These are phyloP conservation scores for Teratosphaeria epicoccoides DNA, from an alignment of 2,329 filamentous ascomycete species.

Conservation along the genomic window DNA sequence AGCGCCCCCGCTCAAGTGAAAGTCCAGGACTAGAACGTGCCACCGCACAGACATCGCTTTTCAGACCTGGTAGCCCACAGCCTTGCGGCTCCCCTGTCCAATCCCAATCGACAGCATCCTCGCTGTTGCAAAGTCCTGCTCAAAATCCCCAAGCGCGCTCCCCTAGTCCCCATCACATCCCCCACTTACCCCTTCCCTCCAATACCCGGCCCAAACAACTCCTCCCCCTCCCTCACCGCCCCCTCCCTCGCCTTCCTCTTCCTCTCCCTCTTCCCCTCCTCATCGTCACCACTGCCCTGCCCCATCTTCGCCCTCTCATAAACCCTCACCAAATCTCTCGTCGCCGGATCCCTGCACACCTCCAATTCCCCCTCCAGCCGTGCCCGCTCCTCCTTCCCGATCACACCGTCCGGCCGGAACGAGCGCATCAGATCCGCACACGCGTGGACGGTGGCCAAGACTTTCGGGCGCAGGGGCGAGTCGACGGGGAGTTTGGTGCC, in stretches of 20 bases:
- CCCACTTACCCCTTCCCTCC: conserved; percentile 1
- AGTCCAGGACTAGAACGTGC: too few relatives aligned
- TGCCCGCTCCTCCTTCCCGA: conserved; percentile 23
- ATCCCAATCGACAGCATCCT: too few relatives aligned
- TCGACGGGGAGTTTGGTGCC: conserved; percentile 30
- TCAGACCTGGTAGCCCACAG: too few relatives aligned
- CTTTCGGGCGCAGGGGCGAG: conserved; percentile 20
- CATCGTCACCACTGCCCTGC: conserved; percentile 19
- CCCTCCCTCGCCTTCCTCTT: conserved; percentile 35
- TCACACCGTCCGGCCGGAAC: conserved; percentile 15
- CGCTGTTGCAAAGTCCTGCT: too few relatives aligned
- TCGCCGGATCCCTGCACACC: conserved; percentile 62
- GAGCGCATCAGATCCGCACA: conserved; percentile 32
- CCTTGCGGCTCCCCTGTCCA: too few relatives aligned
- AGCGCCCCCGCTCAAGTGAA: too few relatives aligned
- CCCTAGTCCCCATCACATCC: neutral
- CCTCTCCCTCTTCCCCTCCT: conserved; percentile 34
- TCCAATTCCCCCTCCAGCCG: conserved; percentile 56
- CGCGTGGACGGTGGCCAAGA: conserved; percentile 28
- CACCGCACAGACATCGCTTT: too few relatives aligned
- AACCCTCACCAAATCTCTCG: conserved; percentile 59
- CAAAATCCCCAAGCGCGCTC: too few relatives aligned
- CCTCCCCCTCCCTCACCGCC: conserved; percentile 28
- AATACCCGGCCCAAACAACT: conserved; percentile 34
- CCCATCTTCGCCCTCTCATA: conserved; percentile 50